Evolutionary conservation across 2,329 filamentous ascomycete genomes (phyloP).

Genomic region (Thermoascus crustaceus): DNA sequence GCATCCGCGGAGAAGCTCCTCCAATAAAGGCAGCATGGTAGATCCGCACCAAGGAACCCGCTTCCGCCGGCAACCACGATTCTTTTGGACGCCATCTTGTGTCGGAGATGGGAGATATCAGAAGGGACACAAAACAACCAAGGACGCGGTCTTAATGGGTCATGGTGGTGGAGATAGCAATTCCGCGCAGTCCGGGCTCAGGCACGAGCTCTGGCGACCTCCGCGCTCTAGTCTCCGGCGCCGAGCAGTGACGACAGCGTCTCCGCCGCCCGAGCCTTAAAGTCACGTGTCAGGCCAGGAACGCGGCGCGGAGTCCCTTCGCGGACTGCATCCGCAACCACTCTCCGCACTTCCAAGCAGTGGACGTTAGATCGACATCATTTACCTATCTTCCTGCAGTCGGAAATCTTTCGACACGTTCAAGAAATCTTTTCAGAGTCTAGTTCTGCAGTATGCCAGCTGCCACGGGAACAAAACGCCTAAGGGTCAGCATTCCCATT

Average conservation of each 20-base stretch:
- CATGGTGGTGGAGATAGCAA: conserved; percentile 12
- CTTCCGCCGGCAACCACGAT: conserved; percentile 89
- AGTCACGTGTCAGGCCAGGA: conserved; percentile 2
- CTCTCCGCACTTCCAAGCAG: neutral
- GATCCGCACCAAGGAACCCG: conserved; percentile 67
- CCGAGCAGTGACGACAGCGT: conserved; percentile 7
- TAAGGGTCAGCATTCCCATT: conserved; percentile 31
- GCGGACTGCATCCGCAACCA: neutral
- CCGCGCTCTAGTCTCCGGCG: neutral
- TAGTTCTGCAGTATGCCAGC: conserved; percentile 40
- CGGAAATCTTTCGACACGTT: neutral
- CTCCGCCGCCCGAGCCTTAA: neutral
- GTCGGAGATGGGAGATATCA: conserved; percentile 10
- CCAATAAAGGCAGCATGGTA: conserved; percentile 9
- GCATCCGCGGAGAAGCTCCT: neutral
- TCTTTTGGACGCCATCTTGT: conserved; percentile 56
- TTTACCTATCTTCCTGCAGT: neutral
- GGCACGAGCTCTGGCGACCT: conserved; percentile 9
- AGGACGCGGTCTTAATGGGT: conserved; percentile 3
- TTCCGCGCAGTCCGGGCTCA: conserved; percentile 17
- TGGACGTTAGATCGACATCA: neutral
- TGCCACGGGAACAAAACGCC: conserved; percentile 47
- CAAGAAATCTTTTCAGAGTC: too few species aligned
- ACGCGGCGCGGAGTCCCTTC: conserved; percentile 1
- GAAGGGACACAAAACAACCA: conserved; percentile 6